Base-by-base conservation (phyloP, 352 stramenopile genomes). In the Pythium rishiriense region DNA sequence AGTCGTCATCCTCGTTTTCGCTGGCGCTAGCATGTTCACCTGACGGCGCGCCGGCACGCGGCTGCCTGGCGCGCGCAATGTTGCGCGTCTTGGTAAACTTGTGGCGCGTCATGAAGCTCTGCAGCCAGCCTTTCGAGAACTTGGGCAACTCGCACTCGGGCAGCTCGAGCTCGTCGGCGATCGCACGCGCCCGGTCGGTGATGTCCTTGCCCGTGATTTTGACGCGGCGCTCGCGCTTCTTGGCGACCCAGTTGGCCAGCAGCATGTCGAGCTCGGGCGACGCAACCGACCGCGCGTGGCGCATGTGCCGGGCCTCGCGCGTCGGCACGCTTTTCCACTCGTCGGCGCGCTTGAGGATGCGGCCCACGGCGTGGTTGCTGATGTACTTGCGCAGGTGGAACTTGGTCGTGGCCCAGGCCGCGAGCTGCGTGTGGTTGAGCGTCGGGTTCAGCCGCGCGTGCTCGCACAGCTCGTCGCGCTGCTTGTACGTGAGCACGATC, bases 361-460 rank as follows among this genome's bases (percentile, higher is more conserved):
- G 60, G 29, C 55, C 42, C 56, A 70, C 64, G 1, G 64, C 52
- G 57, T 62, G 48, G 49, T 62, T 66, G 43, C 64, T 70, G 33
- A 70, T 70, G 42, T 70, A 70, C 57, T 70, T 70, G 49, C 64
- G 64, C 22, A 70, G 37, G 26, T 61, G 64, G 45, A 70, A 70
- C 56, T 70, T 70, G 2, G 56, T 19, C 29, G 64, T 70, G 4
- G 64, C 64, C 64, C 64, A 70, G 24, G 35, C 64, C 0, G 64
- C 48, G 19, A 70, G 43, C 28, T 65, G 55, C 33, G 55, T 57
- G 8, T 61, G 52, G 64, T 66, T 70, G 17, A 70, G 50, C 50
- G 55, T 60, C 26, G 56, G 26, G 31, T 70, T 64, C 17, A 25
- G 12, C 0, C 15, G 29, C 15, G 64, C 64, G 41, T 70, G n/a